These are phyloP conservation scores for Coccomyxa sp. DNA, from an alignment of 139 green algal genomes.

Conservation along the genomic window DNA sequence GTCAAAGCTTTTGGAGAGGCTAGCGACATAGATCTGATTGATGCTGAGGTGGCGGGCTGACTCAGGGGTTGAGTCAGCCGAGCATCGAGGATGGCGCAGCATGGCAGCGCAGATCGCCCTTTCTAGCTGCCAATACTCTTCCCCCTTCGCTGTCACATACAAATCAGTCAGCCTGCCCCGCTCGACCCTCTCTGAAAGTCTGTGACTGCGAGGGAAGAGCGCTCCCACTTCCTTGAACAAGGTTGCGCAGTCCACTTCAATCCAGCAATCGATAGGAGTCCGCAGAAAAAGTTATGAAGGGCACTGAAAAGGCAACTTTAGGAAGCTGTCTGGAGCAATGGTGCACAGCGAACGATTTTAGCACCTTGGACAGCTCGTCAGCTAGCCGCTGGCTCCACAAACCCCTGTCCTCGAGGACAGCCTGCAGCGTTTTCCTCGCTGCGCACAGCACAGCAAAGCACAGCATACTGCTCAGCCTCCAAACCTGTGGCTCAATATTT, in stretches of 20 bases:
- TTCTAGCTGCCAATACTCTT: slow-evolving; percentile 65
- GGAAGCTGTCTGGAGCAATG: neutral
- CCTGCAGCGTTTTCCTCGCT: slow-evolving; percentile 12
- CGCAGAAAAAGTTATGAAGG: neutral
- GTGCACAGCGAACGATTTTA: too few relatives aligned
- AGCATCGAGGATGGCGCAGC: neutral
- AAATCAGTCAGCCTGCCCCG: too few relatives aligned
- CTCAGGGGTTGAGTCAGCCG: too few relatives aligned
- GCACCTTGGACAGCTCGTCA: slow-evolving; percentile 47
- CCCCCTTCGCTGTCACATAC: slow-evolving; percentile 28
- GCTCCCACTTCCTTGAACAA: too few relatives aligned
- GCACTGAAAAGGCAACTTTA: too few relatives aligned
- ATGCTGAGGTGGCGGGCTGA: slow-evolving; percentile 22
- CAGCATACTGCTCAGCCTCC: neutral
- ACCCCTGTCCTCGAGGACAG: slow-evolving; percentile 26
- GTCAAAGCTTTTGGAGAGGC: slow-evolving; percentile 72
- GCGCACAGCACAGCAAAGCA: neutral
- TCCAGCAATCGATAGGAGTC: neutral
- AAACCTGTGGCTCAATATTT: neutral
- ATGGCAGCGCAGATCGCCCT: slow-evolving; percentile 42
- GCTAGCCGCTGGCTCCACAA: slow-evolving; percentile 27
- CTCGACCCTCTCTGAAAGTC: too few relatives aligned
- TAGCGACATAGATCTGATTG: slow-evolving; percentile 43
- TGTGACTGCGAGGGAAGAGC: too few relatives aligned
- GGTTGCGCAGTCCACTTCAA: too few relatives aligned